These are phyloP conservation scores for Aspergillus sp. DNA, from an alignment of 2,329 filamentous ascomycete genomes.

Conservation along the genomic window DNA sequence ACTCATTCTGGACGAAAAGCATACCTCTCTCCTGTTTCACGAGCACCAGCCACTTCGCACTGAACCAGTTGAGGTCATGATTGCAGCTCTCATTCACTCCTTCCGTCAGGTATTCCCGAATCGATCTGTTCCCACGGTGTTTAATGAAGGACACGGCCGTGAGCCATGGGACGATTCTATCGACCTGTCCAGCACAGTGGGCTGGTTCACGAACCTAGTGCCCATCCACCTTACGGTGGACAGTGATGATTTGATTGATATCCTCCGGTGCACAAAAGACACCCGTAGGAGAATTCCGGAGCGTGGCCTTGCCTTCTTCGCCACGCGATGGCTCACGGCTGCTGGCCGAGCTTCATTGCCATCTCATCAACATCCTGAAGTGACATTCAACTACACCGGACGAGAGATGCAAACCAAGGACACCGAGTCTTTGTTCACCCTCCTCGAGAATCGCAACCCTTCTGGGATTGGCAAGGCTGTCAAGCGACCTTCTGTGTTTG, in stretches of 20 bases:
- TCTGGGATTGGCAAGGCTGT: too few species aligned
- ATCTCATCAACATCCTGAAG: slow-evolving; percentile 1
- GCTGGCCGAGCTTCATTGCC: neutral
- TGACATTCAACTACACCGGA: slow-evolving; percentile 9
- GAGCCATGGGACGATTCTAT: slow-evolving; percentile 11
- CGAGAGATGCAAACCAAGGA: slow-evolving; percentile 6
- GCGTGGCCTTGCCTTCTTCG: slow-evolving; percentile 4
- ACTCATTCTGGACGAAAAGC: slow-evolving; percentile 11
- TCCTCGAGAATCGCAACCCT: neutral
- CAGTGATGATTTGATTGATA: neutral
- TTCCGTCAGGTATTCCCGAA: slow-evolving; percentile 12
- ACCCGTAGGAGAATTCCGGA: neutral
- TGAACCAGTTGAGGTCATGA: slow-evolving; percentile 15
- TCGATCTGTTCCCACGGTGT: slow-evolving; percentile 11
- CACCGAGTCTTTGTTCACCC: slow-evolving; percentile 5
- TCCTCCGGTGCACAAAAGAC: slow-evolving; percentile 4
- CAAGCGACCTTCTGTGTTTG: neutral
- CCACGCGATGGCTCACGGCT: slow-evolving; percentile 1
- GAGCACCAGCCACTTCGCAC: slow-evolving; percentile 6
- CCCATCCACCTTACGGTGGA: neutral
- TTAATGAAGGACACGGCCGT: slow-evolving; percentile 17
- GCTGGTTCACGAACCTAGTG: slow-evolving; percentile 16
- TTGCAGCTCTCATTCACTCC: slow-evolving; percentile 11
- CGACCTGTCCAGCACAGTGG: slow-evolving; percentile 14
- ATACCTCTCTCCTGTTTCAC: slow-evolving; percentile 7